Base-by-base conservation (phyloP, 805 yeast genomes). In the Sugiyamaella mastotermitis region DNA sequence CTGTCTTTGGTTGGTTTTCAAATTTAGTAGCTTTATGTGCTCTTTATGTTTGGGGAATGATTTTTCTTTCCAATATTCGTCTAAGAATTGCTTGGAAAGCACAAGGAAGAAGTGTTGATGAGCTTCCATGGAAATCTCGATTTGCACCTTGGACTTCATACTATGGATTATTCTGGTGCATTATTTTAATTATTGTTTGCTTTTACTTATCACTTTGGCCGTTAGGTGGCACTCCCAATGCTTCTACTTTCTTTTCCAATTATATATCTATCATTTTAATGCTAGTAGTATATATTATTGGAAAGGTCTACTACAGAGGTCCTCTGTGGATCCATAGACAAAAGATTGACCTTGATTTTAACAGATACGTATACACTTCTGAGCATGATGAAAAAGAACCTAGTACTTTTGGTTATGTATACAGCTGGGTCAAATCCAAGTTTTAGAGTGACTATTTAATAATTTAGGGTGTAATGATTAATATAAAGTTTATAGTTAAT, bases 11-110 rank as follows among this genome's bases (percentile, higher is more conserved):
- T 33, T 50, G 51, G 45, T 78, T 83, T 49, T 84, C 82, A 43
- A 82, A 80, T 49, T 80, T 80, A 42, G 85, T 80, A 33, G 75
- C 88, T 15, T 75, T 82, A 50, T 76, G 80, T 42, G 88, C 88
- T 44, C 65, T 82, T 39, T 57, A 81, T 49, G 78, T 84, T 33
- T 83, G 90, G 92, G 67, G 79, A 31, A 72, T 83, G 37, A 80
- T 83, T 49, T 61, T 80, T 43, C 65, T 78, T 43, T 76, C 84
- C 21, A 82, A 78, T 60, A 65, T 83, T 37, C 69, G 72, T 48
- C 81, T 82, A 61, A 80, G 81, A 79, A 57, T 64, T 27, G 78
- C 79, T 24, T 62, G 84, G 49, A 72, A 71, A 50, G 53, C 61
- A 15, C 72, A 86, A 57, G 77, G 77, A 34, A 78, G 83, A 37